Evolutionary conservation across 495 filamentous ascomycete genomes (phyloP).

Genomic region (Elaphomyces granulatus): DNA sequence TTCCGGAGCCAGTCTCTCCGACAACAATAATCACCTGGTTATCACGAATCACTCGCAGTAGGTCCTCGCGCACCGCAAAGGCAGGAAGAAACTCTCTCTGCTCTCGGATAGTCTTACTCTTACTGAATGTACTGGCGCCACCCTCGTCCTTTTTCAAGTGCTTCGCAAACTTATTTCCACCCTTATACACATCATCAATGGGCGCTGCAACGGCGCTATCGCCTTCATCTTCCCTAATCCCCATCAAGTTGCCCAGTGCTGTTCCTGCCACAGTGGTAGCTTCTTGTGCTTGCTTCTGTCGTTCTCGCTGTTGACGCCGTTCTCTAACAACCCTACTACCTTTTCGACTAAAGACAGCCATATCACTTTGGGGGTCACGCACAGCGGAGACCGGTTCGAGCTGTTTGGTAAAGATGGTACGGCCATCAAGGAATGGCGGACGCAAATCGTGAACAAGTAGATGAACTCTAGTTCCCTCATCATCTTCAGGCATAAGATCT

Average conservation of each 20-base stretch:
- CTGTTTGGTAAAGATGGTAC: constrained; percentile 94
- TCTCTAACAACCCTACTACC: constrained; percentile 90
- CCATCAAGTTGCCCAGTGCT: constrained; percentile 84
- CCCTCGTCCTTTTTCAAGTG: constrained; percentile 73
- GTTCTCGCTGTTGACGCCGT: constrained; percentile 77
- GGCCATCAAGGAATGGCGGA: constrained; percentile 90
- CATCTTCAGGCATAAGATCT: constrained; percentile 80
- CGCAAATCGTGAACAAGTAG: constrained; percentile 86
- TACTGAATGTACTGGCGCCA: constrained; percentile 83
- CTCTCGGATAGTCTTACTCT: constrained; percentile 79
- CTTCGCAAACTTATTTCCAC: constrained; percentile 73
- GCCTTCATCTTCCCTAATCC: constrained; percentile 85
- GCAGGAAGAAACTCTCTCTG: constrained; percentile 91
- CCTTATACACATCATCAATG: constrained; percentile 52
- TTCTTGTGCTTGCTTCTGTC: constrained; percentile 89
- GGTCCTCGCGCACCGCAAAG: constrained; percentile 91
- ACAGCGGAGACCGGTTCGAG: constrained; percentile 90
- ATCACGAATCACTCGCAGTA: constrained; percentile 87
- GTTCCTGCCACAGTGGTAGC: constrained; percentile 91
- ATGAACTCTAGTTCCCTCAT: constrained; percentile 82
- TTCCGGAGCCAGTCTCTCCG: constrained; percentile 91
- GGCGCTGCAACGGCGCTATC: constrained; percentile 71
- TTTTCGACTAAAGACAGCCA: constrained; percentile 96
- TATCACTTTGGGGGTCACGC: constrained; percentile 89
- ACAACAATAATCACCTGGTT: constrained; percentile 96